Evolutionary conservation across 2,329 filamentous ascomycete species (phyloP).

Genomic region (Penicillium sp.): DNA sequence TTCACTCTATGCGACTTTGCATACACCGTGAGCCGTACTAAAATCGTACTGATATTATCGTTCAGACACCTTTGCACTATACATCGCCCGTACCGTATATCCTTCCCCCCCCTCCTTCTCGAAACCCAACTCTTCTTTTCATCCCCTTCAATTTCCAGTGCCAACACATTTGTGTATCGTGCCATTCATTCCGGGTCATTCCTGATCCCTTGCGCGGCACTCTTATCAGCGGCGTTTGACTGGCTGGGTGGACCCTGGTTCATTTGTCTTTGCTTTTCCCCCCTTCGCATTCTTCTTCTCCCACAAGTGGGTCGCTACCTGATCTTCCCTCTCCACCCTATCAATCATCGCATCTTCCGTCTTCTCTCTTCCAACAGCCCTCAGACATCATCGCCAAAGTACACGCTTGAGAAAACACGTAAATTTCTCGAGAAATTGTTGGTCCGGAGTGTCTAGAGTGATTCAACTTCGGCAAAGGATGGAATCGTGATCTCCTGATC

Average conservation of each 20-base stretch:
- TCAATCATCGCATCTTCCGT: not conserved
- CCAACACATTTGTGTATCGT: not conserved
- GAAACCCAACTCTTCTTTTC: not conserved
- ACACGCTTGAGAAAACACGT: not conserved
- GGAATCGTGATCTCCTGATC: not conserved
- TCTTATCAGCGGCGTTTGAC: constrained; percentile 15
- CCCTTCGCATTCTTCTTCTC: constrained; percentile 8
- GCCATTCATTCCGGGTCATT: constrained; percentile 5
- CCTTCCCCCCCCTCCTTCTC: not conserved
- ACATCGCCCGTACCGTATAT: not conserved
- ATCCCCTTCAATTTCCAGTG: not conserved
- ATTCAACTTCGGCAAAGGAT: constrained; percentile 14
- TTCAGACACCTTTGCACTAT: not conserved
- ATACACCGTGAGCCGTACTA: not conserved
- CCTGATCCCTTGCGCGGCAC: constrained; percentile 12
- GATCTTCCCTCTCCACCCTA: constrained; percentile 2
- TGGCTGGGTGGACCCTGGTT: constrained; percentile 1
- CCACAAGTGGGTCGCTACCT: constrained; percentile 1
- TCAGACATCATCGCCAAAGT: not conserved
- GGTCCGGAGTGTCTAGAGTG: not conserved
- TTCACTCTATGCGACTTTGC: not conserved
- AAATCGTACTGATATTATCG: too few relatives aligned
- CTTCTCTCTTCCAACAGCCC: not conserved
- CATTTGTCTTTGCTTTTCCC: constrained; percentile 2
- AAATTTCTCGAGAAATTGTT: not conserved